Evolutionary conservation across 2,329 filamentous ascomycete genomes (phyloP).

Genomic region (Botrytis pseudocinerea): DNA sequence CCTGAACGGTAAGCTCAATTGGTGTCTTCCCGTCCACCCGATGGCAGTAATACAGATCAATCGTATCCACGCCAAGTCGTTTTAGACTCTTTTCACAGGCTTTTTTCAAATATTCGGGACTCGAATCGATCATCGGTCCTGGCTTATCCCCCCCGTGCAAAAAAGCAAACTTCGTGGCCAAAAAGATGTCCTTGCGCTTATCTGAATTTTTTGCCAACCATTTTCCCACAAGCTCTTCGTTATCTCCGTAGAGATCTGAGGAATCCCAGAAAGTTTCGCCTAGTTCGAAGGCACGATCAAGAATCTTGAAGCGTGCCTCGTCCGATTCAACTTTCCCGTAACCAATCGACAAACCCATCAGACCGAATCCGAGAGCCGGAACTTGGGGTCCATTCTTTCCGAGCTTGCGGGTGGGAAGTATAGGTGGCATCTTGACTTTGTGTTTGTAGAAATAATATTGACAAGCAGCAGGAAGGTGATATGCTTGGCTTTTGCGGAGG

Average conservation of each 20-base stretch:
- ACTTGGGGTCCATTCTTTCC: conserved; percentile 39
- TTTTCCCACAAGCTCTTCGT: conserved; percentile 48
- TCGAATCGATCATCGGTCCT: too few species aligned
- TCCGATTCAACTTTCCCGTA: conserved; percentile 42
- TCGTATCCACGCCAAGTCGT: conserved; percentile 44
- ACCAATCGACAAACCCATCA: conserved; percentile 31
- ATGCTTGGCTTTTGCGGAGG: too few species aligned
- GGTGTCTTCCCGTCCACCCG: conserved; percentile 44
- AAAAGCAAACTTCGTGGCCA: conserved; percentile 43
- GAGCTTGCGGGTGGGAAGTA: conserved; percentile 35
- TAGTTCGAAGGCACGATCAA: conserved; percentile 43
- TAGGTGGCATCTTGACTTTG: conserved; percentile 15
- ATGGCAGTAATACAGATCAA: conserved; percentile 44
- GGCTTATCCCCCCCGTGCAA: neutral
- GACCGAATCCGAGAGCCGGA: conserved; percentile 35
- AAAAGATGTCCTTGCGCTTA: conserved; percentile 49
- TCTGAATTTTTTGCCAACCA: conserved; percentile 48
- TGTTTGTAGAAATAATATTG: too few species aligned
- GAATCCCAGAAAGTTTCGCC: conserved; percentile 44
- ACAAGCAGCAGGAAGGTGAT: too few species aligned
- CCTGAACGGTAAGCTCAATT: conserved; percentile 48
- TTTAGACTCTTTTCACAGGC: conserved; percentile 44
- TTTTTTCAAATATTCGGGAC: conserved; percentile 44
- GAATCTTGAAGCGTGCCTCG: conserved; percentile 42
- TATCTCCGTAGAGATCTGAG: conserved; percentile 33